These are phyloP conservation scores for Termitomyces sp. DNA, from an alignment of 768 basidiomycete genomes.

Conservation along the genomic window DNA sequence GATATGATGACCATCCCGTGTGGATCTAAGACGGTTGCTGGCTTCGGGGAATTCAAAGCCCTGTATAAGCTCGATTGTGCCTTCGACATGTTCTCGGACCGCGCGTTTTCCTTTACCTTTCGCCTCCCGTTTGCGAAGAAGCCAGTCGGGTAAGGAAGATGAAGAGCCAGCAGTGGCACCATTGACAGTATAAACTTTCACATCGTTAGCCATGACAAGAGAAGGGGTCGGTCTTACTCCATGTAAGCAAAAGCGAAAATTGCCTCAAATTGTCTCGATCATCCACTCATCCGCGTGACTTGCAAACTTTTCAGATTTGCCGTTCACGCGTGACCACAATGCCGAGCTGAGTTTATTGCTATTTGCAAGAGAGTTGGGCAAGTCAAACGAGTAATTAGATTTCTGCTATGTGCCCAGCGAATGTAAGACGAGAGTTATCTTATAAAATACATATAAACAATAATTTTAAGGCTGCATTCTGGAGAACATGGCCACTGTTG, in stretches of 20 bases:
- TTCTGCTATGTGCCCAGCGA: too few relatives aligned
- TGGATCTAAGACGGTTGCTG: constrained; percentile 85
- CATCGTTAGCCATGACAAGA: constrained; percentile 24
- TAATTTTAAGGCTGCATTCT: too few relatives aligned
- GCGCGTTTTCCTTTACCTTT: constrained; percentile 65
- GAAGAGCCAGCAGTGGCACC: constrained; percentile 85
- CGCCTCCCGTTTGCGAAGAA: constrained; percentile 62
- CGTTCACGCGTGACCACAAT: too few relatives aligned
- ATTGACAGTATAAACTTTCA: constrained; percentile 95
- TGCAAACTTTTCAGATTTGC: too few relatives aligned
- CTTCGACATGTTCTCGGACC: constrained; percentile 68
- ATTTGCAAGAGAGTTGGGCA: too few relatives aligned
- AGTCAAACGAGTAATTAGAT: too few relatives aligned
- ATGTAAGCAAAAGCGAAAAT: constrained; percentile 7
- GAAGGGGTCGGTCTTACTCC: neutral
- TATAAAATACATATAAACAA: too few relatives aligned
- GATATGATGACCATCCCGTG: constrained; percentile 86
- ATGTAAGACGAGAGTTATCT: too few relatives aligned
- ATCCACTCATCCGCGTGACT: too few relatives aligned
- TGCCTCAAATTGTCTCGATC: too few relatives aligned
- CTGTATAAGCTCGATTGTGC: constrained; percentile 87
- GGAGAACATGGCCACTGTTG: too few relatives aligned
- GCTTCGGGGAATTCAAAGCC: constrained; percentile 98
- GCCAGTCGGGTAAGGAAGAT: constrained; percentile 92
- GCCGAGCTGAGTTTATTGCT: too few relatives aligned